phyloP scores from a whole-genome alignment of 129 eudicot genomes.

The Chrysanthemum lavandulifolium region DNA sequence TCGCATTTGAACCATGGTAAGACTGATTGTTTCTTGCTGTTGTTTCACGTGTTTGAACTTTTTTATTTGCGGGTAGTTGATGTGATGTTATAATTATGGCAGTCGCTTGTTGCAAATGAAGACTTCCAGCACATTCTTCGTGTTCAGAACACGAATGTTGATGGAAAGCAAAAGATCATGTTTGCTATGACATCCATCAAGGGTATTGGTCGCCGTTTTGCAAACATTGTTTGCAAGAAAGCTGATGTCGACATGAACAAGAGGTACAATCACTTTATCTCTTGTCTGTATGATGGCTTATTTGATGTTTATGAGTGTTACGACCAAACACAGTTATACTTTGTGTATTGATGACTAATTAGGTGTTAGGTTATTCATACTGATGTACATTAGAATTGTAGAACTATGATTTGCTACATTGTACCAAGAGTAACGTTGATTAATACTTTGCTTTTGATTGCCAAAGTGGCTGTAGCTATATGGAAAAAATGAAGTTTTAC shows the following conservation, averaged over 20 bases:
- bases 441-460: conserved; percentile 26
- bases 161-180: conserved; percentile 52
- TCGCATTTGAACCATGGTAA: conserved; percentile 21
- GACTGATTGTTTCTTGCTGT: neutral
- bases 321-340: too few species aligned
- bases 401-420: conserved; percentile 17
- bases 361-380: too few species aligned
- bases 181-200: conserved; percentile 59
- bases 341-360: too few species aligned
- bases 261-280: conserved; percentile 32
- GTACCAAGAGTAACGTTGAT: conserved; percentile 32
- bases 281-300: too few species aligned
- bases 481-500: conserved; percentile 23
- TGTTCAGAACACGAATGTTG: too few species aligned
- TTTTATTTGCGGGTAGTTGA: neutral
- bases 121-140: too few species aligned
- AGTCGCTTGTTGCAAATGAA: conserved; percentile 50
- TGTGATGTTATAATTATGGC: conserved; percentile 3
- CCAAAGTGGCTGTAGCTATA: conserved; percentile 38
- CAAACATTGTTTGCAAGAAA: conserved; percentile 59
- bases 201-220: conserved; percentile 61
- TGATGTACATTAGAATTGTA: too few species aligned
- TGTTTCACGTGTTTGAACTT: neutral
- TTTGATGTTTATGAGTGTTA: too few species aligned
- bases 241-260: conserved; percentile 67